These are phyloP conservation scores for Pholiota conissans DNA, from an alignment of 768 basidiomycete species.

Conservation along the genomic window DNA sequence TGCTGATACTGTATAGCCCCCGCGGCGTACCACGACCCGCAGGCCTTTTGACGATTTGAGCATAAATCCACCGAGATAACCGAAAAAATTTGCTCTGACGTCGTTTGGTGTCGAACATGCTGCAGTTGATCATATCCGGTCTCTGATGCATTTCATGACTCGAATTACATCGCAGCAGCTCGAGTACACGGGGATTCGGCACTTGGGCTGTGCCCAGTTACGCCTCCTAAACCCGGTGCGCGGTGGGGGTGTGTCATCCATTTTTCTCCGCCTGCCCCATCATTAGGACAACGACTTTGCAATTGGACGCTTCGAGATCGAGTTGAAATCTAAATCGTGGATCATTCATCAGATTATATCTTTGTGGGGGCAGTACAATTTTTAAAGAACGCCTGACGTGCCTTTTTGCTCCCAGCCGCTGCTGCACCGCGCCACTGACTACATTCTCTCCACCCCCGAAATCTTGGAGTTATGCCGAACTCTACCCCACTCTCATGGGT, in stretches of 20 bases:
- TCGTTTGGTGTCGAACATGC: not conserved
- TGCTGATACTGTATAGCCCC: not conserved
- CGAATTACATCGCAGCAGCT: not conserved
- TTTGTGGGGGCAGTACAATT: not conserved
- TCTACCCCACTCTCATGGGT: slow-evolving; percentile 4
- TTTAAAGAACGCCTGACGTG: too few species aligned
- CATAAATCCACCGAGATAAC: not conserved
- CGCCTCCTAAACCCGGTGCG: too few species aligned
- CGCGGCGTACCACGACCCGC: not conserved
- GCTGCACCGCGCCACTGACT: not conserved
- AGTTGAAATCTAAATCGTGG: not conserved
- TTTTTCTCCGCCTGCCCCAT: not conserved
- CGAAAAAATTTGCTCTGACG: not conserved
- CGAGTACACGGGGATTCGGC: too few species aligned
- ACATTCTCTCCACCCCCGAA: not conserved
- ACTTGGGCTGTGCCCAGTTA: not conserved
- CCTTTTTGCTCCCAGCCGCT: too few species aligned
- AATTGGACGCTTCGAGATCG: not conserved
- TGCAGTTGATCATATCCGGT: not conserved
- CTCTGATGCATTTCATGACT: not conserved
- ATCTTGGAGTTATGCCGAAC: not conserved
- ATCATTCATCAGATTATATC: not conserved
- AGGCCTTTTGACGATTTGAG: not conserved
- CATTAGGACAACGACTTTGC: not conserved
- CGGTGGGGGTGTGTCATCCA: not conserved